Evolutionary conservation across 495 filamentous ascomycete species (phyloP).

Genomic region (Hypoxylon subgilvum): DNA sequence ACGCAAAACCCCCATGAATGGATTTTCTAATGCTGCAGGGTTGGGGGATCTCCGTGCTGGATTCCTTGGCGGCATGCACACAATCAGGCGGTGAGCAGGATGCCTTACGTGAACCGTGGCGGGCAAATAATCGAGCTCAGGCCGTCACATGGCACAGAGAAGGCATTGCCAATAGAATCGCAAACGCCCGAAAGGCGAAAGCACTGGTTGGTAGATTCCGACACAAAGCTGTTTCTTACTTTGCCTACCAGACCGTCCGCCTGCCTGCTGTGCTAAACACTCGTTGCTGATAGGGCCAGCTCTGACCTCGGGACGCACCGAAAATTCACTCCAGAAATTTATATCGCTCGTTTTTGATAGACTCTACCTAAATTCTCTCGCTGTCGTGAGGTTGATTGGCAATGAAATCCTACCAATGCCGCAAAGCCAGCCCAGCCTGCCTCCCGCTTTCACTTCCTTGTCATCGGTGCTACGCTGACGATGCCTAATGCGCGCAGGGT

Average conservation of each 20-base stretch:
- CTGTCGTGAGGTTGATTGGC: no score
- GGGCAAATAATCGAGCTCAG: slow-evolving; percentile 22
- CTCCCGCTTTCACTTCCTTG: slow-evolving; percentile 11
- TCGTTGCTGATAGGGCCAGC: slow-evolving; percentile 14
- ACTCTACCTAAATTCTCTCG: not conserved
- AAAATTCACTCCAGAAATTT: not conserved
- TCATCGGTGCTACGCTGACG: slow-evolving; percentile 32
- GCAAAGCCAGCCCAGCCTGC: not conserved
- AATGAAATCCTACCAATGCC: not conserved
- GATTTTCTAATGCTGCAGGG: slow-evolving; percentile 20
- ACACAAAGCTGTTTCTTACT: no score
- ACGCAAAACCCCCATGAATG: slow-evolving; percentile 18
- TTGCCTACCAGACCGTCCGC: not conserved
- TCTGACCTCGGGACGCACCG: slow-evolving; percentile 17
- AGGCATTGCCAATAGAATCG: slow-evolving; percentile 27
- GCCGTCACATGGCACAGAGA: slow-evolving; percentile 21
- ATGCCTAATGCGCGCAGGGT: slow-evolving; percentile 22
- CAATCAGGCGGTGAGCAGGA: slow-evolving; percentile 39
- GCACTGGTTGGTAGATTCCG: not conserved
- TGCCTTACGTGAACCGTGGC: slow-evolving; percentile 2
- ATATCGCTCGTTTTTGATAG: not conserved
- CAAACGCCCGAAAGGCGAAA: not conserved
- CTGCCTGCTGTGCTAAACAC: not conserved
- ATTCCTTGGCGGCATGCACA: slow-evolving; percentile 34
- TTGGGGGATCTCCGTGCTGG: slow-evolving; percentile 19